These are phyloP conservation scores for Rubia tinctorum DNA, from an alignment of 305 asterid species.

Conservation along the genomic window DNA sequence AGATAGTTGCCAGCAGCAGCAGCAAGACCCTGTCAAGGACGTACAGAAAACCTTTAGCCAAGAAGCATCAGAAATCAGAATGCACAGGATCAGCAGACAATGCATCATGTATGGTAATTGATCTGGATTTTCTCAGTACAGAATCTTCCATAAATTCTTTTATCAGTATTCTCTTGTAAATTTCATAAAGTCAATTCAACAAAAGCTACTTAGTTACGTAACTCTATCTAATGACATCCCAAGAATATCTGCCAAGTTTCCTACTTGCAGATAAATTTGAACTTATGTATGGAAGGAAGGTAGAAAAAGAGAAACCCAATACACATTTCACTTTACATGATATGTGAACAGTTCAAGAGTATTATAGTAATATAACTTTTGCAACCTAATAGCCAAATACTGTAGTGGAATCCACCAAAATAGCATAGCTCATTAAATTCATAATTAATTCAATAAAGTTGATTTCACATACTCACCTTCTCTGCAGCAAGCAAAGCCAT, in stretches of 20 bases:
- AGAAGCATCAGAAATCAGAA: not conserved
- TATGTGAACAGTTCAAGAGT: not conserved
- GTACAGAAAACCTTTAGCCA: conserved; percentile 14
- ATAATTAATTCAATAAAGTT: not conserved
- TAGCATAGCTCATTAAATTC: not conserved
- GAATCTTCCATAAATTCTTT: not conserved
- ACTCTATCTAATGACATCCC: not conserved
- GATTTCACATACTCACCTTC: conserved; percentile 47
- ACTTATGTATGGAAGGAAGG: not conserved
- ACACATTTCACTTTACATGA: not conserved
- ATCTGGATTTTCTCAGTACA: conserved; percentile 1
- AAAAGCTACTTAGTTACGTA: not conserved
- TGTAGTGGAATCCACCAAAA: not conserved
- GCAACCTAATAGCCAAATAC: not conserved
- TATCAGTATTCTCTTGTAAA: not conserved
- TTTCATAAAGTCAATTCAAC: too few relatives aligned
- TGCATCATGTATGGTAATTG: not conserved
- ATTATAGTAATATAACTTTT: not conserved
- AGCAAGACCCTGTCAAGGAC: conserved; percentile 70
- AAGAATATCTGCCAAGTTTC: not conserved
- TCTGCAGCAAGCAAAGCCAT: conserved; percentile 75
- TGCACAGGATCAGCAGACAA: conserved; percentile 1
- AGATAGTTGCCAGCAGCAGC: conserved; percentile 78
- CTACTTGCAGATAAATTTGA: not conserved
- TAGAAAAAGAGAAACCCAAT: not conserved